Percentiles rank a stretch among this genome's conserved stretches.
phyloP scores from a whole-genome alignment of 306 rosid species.

The Begonia masoniana region DNA sequence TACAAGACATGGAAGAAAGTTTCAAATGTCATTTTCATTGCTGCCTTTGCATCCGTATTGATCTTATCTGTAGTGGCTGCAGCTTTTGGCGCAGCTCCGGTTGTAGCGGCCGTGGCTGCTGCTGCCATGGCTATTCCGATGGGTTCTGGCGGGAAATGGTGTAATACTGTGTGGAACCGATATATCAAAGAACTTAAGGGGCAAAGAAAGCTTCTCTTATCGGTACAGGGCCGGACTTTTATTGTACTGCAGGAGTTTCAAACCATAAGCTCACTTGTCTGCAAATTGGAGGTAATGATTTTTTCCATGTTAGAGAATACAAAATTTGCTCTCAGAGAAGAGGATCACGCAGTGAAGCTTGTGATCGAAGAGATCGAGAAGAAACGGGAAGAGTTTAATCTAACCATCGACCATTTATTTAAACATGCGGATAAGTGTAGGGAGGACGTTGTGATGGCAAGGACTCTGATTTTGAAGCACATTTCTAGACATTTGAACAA shows the following conservation, averaged over 20 bases:
- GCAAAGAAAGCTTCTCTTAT: conserved; percentile 38
- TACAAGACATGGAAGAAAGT: conserved; percentile 53
- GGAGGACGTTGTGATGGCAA: conserved; percentile 44
- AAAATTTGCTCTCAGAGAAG: conserved; percentile 58
- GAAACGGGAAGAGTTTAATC: conserved; percentile 40
- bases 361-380: conserved; percentile 77
- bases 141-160: conserved; percentile 89
- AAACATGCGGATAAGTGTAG: conserved; percentile 53
- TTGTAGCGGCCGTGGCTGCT: conserved; percentile 54
- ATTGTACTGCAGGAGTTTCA: conserved; percentile 53
- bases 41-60: conserved; percentile 59
- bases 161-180: conserved; percentile 47
- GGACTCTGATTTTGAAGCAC: conserved; percentile 51
- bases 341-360: conserved; percentile 42
- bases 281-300: conserved; percentile 37
- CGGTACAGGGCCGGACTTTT: conserved; percentile 40
- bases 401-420: conserved; percentile 44
- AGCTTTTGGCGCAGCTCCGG: conserved; percentile 70
- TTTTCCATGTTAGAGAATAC: conserved; percentile 37
- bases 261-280: conserved; percentile 27
- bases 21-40: conserved; percentile 56
- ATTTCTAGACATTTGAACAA: conserved; percentile 19
- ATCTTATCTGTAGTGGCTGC: conserved; percentile 87
- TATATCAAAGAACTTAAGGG: conserved; percentile 38
- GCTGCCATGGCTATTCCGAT: conserved; percentile 67